phyloP scores from a whole-genome alignment of 1,139 yeast genomes.

The Pichia sp. region DNA sequence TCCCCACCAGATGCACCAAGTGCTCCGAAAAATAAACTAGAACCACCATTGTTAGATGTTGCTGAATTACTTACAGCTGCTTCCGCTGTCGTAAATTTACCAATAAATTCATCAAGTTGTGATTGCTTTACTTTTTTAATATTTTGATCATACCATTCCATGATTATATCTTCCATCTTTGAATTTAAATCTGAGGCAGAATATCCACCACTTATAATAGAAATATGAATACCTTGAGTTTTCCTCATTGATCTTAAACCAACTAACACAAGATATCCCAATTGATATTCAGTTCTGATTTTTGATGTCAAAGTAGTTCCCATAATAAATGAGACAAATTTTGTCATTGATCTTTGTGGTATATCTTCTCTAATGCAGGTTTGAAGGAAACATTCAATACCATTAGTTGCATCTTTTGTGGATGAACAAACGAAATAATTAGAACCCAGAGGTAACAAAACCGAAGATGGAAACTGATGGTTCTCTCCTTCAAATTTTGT shows the following conservation, averaged over 20 bases:
- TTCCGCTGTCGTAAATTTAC: constrained; percentile 34
- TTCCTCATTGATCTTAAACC: constrained; percentile 48
- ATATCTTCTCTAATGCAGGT: constrained; percentile 41
- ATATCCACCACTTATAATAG: constrained; percentile 43
- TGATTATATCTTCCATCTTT: constrained; percentile 43
- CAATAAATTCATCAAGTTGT: constrained; percentile 29
- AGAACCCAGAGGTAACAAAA: constrained; percentile 36
- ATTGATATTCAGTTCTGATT: constrained; percentile 46
- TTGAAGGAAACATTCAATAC: constrained; percentile 49
- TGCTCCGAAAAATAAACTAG: constrained; percentile 35
- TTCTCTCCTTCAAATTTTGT: constrained; percentile 14
- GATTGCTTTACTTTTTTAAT: constrained; percentile 28
- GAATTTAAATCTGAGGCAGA: constrained; percentile 34
- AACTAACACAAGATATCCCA: constrained; percentile 53
- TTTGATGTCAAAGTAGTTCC: constrained; percentile 38
- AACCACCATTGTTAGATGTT: constrained; percentile 33
- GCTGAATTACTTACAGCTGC: constrained; percentile 20
- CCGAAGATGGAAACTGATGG: constrained; percentile 28
- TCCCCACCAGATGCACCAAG: constrained; percentile 28
- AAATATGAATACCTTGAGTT: constrained; percentile 51
- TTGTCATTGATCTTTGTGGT: constrained; percentile 35
- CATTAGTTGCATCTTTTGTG: constrained; percentile 43
- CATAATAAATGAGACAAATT: constrained; percentile 41
- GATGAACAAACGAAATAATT: constrained; percentile 30
- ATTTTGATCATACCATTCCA: constrained; percentile 33